These are phyloP conservation scores for Inonotus obliquus DNA, from an alignment of 1,284 basidiomycete genomes.

Conservation along the genomic window DNA sequence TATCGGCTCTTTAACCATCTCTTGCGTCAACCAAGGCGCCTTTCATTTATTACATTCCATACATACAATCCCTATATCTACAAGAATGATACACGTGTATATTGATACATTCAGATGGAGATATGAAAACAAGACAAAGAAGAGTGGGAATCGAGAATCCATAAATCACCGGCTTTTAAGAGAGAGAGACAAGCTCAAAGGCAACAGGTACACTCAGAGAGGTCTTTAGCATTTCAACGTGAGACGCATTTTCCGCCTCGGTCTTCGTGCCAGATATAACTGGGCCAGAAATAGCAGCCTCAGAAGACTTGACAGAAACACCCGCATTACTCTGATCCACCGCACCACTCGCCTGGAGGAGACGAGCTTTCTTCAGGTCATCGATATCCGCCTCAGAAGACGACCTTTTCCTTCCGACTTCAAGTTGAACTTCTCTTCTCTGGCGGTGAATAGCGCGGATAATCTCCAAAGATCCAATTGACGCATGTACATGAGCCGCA, in stretches of 20 bases:
- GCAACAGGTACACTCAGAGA: constrained; percentile 6
- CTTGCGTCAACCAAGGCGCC: no score
- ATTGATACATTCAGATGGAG: not conserved
- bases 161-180: no score
- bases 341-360: no score
- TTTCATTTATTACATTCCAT: no score
- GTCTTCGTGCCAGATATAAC: not conserved
- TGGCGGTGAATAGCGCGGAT: not conserved
- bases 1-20: no score
- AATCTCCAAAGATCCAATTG: not conserved
- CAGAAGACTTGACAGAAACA: no score
- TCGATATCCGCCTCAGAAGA: not conserved
- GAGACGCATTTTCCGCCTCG: not conserved
- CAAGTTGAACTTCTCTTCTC: not conserved
- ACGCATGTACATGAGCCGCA: not conserved
- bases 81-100: not conserved
- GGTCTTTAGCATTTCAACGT: not conserved
- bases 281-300: not conserved
- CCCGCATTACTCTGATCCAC: no score
- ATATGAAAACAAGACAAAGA: not conserved
- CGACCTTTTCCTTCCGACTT: not conserved
- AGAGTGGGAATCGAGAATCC: not conserved
- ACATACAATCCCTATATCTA: no score
- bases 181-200: constrained; percentile 9
- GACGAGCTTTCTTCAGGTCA: no score